Percentiles rank a stretch among this genome's conserved stretches.
These are phyloP conservation scores for Diaporthe caulivora DNA, from an alignment of 2,329 filamentous ascomycete species.

Conservation along the genomic window DNA sequence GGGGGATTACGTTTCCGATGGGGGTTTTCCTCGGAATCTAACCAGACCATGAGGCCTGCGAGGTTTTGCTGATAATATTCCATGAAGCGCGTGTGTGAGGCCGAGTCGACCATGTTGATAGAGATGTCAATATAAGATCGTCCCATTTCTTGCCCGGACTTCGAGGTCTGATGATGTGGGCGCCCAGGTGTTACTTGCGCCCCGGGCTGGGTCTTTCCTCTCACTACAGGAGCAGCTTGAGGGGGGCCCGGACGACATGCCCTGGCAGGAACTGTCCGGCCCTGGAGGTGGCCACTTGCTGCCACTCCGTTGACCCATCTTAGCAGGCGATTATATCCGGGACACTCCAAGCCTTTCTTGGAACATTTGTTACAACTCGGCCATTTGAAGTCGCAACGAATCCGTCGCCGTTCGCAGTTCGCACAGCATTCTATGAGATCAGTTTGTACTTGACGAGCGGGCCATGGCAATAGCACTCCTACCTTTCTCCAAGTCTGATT, in stretches of 20 bases:
- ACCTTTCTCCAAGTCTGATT: neutral
- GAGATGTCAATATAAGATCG: no score
- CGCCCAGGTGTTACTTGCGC: neutral
- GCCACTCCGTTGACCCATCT: constrained; percentile 15
- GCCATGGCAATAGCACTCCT: neutral
- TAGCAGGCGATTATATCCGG: neutral
- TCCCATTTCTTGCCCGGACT: neutral
- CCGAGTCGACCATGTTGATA: neutral
- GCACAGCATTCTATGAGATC: neutral
- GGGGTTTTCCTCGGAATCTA: constrained; percentile 4
- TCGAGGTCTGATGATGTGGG: neutral
- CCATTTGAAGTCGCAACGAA: neutral
- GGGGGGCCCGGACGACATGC: neutral
- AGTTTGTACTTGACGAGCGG: neutral
- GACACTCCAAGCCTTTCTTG: constrained; percentile 6
- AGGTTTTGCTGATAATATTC: constrained; percentile 11
- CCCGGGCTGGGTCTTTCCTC: neutral
- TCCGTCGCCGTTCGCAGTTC: constrained; percentile 8
- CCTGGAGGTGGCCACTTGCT: neutral
- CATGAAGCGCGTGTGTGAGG: neutral
- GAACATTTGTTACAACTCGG: neutral
- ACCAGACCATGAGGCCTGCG: constrained; percentile 6
- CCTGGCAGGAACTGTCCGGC: neutral
- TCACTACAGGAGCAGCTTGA: neutral
- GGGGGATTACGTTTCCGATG: constrained; percentile 1